Base-by-base conservation (phyloP, 2,329 filamentous ascomycete species). In the Myotisia sp. region DNA sequence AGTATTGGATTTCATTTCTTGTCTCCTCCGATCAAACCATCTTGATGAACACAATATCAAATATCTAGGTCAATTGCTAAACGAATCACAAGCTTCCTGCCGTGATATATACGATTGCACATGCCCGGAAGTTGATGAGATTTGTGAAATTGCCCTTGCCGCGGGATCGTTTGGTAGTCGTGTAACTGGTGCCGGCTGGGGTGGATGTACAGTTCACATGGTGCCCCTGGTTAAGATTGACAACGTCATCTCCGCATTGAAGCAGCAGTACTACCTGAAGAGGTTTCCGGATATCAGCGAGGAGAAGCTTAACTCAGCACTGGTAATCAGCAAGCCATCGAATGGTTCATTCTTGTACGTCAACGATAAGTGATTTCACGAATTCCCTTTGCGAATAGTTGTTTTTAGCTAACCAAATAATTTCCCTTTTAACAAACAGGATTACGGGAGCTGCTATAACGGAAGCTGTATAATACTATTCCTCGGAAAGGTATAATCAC, bases 131-230 rank as follows among this genome's bases (percentile, higher is more conserved):
- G 71, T 95, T n/a, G 87, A 98, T 54, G 69, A 82, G 41, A 71
- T 98, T 23, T 95, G 87, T 56, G 56, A 67, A 24, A 78, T 95
- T 44, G 86, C 86, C 0, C 68, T 76, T 18, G 67, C 64, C 10
- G 81, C 81, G 1, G 90, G 90, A 2, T 74, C 81, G 12, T 85
- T 84, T 53, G 90, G 87, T 18, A 85, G 80, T 46, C 68, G 87
- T 17, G 62, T 94, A 46, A 95, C 87, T 0, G 90, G 90, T 24
- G 90, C 90, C 1, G 90, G 90, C 3, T 98, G 90, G 90, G 90
- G 90, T 41, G 90, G 90, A 2, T 95, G 90, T 62, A 90, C 75
- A 40, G 87, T 98, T 38, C 90, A 98, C 61, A 69, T 98, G 37
- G 79, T 95, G 34, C 80, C 87, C 0, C 80, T 75, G 38, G 71